Evolutionary conservation across 768 basidiomycete species (phyloP).

Genomic region (Lactarius deliciosus): DNA sequence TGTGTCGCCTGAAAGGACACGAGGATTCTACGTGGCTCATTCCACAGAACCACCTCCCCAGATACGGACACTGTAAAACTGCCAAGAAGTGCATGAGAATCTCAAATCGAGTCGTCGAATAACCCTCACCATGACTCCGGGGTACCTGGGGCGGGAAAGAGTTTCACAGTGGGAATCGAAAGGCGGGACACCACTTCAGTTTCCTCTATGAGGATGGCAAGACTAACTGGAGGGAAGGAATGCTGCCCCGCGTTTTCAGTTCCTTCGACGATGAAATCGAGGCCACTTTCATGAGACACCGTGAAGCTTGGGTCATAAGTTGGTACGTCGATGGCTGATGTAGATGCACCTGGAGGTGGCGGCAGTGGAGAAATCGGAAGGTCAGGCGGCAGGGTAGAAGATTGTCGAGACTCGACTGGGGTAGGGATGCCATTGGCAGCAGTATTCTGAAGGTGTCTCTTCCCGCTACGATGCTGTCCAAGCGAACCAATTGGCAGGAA

Average conservation of each 20-base stretch:
- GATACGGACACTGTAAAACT: constrained; percentile 7
- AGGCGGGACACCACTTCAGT: background rate
- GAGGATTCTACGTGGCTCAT: background rate
- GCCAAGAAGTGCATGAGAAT: background rate
- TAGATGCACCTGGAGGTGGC: too few species aligned
- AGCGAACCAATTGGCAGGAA: background rate
- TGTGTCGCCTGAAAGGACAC: constrained; percentile 11
- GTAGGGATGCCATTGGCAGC: background rate
- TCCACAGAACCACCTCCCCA: background rate
- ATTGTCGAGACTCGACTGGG: too few species aligned
- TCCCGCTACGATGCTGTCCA: background rate
- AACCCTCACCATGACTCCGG: constrained; percentile 7
- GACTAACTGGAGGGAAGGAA: background rate
- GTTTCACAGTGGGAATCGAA: background rate
- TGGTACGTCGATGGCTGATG: background rate
- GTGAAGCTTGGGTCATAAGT: background rate
- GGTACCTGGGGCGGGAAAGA: background rate
- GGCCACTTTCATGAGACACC: constrained; percentile 15
- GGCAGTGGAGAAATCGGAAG: too few species aligned
- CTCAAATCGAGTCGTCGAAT: background rate
- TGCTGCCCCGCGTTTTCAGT: background rate
- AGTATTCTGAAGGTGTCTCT: constrained; percentile 6
- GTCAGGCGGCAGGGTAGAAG: too few species aligned
- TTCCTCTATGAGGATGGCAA: background rate
- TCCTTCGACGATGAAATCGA: constrained; percentile 10